Base-by-base conservation (phyloP, 2,329 filamentous ascomycete genomes). In the Pseudocercospora macadamiae region DNA sequence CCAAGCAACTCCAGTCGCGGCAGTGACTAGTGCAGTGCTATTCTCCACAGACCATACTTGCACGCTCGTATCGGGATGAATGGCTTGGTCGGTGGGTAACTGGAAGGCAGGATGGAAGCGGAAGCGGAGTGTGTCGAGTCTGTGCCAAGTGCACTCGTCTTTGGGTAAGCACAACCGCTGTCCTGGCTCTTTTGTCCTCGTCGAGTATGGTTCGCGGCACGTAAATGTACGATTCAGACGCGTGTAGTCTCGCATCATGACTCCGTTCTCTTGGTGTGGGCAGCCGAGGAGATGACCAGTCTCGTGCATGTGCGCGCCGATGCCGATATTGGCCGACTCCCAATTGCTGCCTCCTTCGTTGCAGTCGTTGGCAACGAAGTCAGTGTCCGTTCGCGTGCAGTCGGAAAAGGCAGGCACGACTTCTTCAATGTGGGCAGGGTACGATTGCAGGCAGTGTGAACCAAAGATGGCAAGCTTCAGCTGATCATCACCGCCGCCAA, bases 251-350 rank as follows among this genome's bases (percentile, higher is more conserved):
- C 90, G 84, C 51, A 92, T 80, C 93, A 97, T 97, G 61, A 97
- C 82, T n/a, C 95, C 93, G 25, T 80, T 89, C 70, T 95, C 91
- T 71, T 96, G 91, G 71, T 96, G 90, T 8, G 91, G 91, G 65
- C 91, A 96, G 51, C 93, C 93, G 66, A 97, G 89, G 19, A 96
- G 76, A 76, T 96, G 93, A 3, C 93, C 93, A 0, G 89, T 89
- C 75, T 97, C 92, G 74, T 96, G 93, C 48, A 97, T 76, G 74
- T 97, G 93, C 8, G 91, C 93, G 6, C 93, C 93, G 64, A 97
- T 96, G 26, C 93, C 93, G 61, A 96, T 89, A 67, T 93, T 96
- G 23, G 91, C 92, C n/a, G 92, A 87, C 73, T 97, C 93, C 93
- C 93, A 97, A 47, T 87, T 95, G 71, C 90, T 96, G 21, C 93